These are phyloP conservation scores for Globisporangium mamillatum DNA, from an alignment of 352 stramenopile species.

Conservation along the genomic window DNA sequence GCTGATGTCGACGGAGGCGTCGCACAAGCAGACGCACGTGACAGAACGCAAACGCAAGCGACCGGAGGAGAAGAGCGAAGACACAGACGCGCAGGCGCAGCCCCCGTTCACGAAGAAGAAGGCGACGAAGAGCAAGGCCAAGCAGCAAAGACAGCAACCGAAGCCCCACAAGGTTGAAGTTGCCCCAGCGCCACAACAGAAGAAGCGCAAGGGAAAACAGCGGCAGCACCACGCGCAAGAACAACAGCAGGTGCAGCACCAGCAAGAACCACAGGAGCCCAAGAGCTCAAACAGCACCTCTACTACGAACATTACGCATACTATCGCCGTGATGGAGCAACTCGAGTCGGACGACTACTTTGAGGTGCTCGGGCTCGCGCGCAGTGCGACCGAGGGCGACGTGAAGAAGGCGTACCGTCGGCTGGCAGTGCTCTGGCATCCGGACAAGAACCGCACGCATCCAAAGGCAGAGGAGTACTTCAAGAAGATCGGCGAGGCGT, in stretches of 20 bases:
- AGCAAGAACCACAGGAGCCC: neutral
- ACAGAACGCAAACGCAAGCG: too few species aligned
- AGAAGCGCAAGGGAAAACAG: constrained; percentile 1
- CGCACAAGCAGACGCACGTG: too few species aligned
- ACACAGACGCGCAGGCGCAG: too few species aligned
- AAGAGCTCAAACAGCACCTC: neutral
- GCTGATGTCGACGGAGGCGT: too few species aligned
- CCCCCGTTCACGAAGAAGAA: too few species aligned
- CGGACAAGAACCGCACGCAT: constrained; percentile 90
- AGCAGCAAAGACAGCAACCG: neutral
- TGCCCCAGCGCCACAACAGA: neutral
- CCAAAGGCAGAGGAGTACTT: constrained; percentile 86
- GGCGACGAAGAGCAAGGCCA: neutral
- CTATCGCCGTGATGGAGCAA: constrained; percentile 23
- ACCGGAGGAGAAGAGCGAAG: too few species aligned
- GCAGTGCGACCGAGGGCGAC: constrained; percentile 40
- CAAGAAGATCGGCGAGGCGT: constrained; percentile 88
- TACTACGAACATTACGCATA: too few species aligned
- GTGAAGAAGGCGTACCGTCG: constrained; percentile 68
- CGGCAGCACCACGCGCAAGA: neutral
- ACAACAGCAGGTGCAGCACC: neutral
- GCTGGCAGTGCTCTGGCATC: constrained; percentile 89
- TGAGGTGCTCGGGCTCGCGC: constrained; percentile 45
- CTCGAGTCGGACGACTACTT: constrained; percentile 80
- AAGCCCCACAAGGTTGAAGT: neutral